Base-by-base conservation (phyloP, 2,329 filamentous ascomycete species). In the Diplodia scrobiculata region DNA sequence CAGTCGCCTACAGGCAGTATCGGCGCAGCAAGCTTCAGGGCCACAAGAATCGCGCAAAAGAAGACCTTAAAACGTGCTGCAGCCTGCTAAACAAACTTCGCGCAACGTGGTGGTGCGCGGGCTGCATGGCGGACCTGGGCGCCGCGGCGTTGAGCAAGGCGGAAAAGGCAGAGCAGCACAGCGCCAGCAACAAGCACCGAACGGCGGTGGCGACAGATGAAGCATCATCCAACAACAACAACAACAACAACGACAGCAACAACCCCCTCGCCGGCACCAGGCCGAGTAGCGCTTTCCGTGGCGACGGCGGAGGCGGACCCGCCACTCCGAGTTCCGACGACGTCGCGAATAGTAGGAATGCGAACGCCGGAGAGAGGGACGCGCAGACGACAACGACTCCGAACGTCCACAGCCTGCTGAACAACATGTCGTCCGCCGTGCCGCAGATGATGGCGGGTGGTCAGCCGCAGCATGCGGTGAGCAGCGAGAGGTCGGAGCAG, bases 1-100 rank as follows among this genome's bases (percentile, higher is more conserved):
- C 82, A 2, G 84, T 86, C 1, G 82, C 84, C 2, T 86, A 87
- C 70, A 82, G 84, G 17, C 82, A 85, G 66, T 80, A 85, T 52
- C 83, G 84, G 27, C 81, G 82, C 59, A 81, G 82, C 66, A 82
- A 79, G 60, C 74, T 84, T 10, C 80, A 77, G 34, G 78, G 80
- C 27, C 79, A 81, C 69, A 78, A 80, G 71, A 79, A 79, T 67
- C 77, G 80, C 27, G 81, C 80, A 1, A 80, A 79, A 10, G 73
- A 78, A 55, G 80, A 82, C 53, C 73, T 83, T 38, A 77, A 79
- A 52, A 75, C 75, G 59, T 81, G 80, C 68, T 80, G 80, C 27
- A 70, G 72, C 11, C 73, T 81, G 1, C 75, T 83, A n/a, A 77
- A 81, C 51, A 76, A 75, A 2, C 71, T 83, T 2, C 76, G 79